Evolutionary conservation across 1,284 basidiomycete genomes (phyloP).

Genomic region (Leccinum subrobustum): DNA sequence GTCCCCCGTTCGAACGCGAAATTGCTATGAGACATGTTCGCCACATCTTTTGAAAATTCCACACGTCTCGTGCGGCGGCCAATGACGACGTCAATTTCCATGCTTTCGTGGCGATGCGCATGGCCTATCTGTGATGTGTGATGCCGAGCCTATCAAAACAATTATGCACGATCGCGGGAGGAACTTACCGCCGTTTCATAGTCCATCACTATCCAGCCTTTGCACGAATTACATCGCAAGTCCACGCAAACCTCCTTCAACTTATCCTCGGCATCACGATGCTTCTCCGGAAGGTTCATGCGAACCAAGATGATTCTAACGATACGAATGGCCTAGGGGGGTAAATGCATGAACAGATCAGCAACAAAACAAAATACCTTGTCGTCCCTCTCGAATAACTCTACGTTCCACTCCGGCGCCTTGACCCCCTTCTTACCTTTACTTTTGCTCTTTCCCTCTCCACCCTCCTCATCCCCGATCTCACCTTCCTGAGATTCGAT

Average conservation of each 20-base stretch:
- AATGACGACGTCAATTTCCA: conserved; percentile 42
- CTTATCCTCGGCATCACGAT: not conserved
- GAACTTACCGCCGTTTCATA: conserved; percentile 47
- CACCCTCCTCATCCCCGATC: not conserved
- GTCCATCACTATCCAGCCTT: conserved; percentile 49
- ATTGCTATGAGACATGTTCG: not conserved
- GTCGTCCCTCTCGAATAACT: conserved; percentile 53
- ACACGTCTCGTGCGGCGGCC: not conserved
- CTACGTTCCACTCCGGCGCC: conserved; percentile 45
- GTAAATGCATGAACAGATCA: not conserved
- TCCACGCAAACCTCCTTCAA: not conserved
- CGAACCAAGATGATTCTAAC: conserved; percentile 39
- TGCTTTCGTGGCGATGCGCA: conserved; percentile 57
- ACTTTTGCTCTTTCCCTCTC: conserved; percentile 7
- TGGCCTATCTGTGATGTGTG: conserved; percentile 50
- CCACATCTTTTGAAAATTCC: not conserved
- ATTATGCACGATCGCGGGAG: not conserved
- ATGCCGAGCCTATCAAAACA: not conserved
- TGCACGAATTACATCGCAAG: conserved; percentile 53
- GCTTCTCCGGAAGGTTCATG: not conserved
- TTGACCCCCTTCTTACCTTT: conserved; percentile 16
- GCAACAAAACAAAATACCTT: conserved; percentile 40
- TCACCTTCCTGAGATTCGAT: not conserved
- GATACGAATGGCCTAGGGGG: conserved; percentile 42
- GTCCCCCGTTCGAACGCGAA: conserved; percentile 35